phyloP scores from a whole-genome alignment of 2,329 filamentous ascomycete species.

The Cladophialophora bantiana region DNA sequence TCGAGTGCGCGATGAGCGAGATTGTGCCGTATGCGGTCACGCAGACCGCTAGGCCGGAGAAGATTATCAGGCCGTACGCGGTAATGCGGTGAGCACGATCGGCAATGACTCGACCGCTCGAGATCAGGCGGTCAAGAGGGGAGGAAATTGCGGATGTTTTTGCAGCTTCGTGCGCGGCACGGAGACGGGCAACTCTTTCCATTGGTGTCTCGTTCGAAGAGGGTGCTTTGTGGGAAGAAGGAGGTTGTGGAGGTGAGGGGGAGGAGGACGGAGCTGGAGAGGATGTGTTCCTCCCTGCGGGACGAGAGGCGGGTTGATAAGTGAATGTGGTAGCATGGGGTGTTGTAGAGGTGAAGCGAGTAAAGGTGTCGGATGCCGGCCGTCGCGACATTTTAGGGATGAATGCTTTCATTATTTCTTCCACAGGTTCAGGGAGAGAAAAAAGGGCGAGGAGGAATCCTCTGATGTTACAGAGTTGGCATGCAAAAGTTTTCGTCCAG shows the following conservation, averaged over 20 bases:
- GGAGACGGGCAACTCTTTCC: slow-evolving; percentile 72
- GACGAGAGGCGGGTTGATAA: slow-evolving; percentile 42
- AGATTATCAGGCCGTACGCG: slow-evolving; percentile 65
- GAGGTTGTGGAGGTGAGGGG: slow-evolving; percentile 23
- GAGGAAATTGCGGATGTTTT: slow-evolving; percentile 66
- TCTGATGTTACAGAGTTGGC: slow-evolving; percentile 6
- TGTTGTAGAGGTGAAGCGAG: slow-evolving; percentile 59
- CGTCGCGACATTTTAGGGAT: slow-evolving; percentile 47
- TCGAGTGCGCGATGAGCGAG: slow-evolving; percentile 72
- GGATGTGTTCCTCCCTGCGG: slow-evolving; percentile 24
- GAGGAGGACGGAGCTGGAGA: slow-evolving; percentile 30
- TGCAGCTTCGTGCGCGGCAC: slow-evolving; percentile 72
- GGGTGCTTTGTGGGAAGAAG: slow-evolving; percentile 24
- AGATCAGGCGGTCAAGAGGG: slow-evolving; percentile 61
- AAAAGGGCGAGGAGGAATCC: not conserved
- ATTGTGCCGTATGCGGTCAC: slow-evolving; percentile 70
- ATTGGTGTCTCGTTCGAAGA: slow-evolving; percentile 66
- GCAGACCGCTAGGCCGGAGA: slow-evolving; percentile 65
- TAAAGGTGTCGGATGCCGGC: slow-evolving; percentile 53
- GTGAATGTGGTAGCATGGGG: slow-evolving; percentile 50
- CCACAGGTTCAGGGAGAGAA: slow-evolving; percentile 5
- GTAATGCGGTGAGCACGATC: slow-evolving; percentile 68
- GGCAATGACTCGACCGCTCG: slow-evolving; percentile 62
- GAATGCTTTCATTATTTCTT: slow-evolving; percentile 26
- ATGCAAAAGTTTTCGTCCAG: not conserved